These are phyloP conservation scores for Prinsepia uniflora DNA, from an alignment of 306 rosid species.

Conservation along the genomic window DNA sequence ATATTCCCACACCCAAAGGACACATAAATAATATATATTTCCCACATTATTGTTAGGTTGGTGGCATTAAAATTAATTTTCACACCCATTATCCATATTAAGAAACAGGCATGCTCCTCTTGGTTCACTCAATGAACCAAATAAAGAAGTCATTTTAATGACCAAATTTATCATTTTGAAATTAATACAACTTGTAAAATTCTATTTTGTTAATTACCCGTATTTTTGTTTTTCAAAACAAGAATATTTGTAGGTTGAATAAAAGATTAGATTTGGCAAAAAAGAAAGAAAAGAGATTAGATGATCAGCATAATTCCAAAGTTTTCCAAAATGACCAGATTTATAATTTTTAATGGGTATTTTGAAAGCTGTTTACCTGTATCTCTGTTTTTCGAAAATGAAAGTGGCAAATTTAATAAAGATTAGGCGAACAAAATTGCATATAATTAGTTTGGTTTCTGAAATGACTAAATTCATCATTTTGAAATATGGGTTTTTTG, in stretches of 20 bases:
- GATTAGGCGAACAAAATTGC: no score
- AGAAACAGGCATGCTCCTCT: not conserved
- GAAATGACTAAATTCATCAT: not conserved
- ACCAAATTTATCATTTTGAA: not conserved
- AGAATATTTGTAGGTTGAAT: no score
- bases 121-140: slow-evolving; percentile 1
- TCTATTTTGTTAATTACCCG: not conserved
- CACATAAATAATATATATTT: not conserved
- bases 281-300: no score
- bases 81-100: no score
- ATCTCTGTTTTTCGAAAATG: not conserved
- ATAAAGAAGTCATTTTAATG: not conserved
- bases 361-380: not conserved
- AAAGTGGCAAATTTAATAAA: no score
- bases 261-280: no score
- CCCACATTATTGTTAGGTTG: no score
- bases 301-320: no score
- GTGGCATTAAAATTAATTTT: no score
- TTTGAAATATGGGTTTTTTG: not conserved
- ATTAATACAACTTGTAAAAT: not conserved
- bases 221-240: not conserved
- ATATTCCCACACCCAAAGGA: not conserved
- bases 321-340: not conserved
- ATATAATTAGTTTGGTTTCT: no score
- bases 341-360: not conserved